phyloP scores from a whole-genome alignment of 75 land plant species.

The Pinus tabuliformis region DNA sequence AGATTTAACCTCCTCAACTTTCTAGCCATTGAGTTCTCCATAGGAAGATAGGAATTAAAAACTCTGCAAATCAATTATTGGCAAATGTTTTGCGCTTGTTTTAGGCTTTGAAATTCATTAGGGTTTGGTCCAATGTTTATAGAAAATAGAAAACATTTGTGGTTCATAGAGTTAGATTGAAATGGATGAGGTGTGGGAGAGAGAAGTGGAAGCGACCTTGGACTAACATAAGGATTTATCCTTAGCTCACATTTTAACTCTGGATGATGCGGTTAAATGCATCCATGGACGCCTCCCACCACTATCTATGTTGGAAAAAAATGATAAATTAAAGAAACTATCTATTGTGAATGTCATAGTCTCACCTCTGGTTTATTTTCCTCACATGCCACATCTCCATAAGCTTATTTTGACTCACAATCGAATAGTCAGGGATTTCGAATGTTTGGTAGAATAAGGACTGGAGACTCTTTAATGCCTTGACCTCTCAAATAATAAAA shows the following conservation, averaged over 20 bases:
- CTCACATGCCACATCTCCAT: conserved; percentile 52
- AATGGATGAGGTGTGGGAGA: conserved; percentile 94
- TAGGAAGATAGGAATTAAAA: no score
- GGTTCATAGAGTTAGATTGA: neutral
- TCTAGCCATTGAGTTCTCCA: neutral
- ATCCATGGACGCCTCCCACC: conserved; percentile 76
- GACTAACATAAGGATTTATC: conserved; percentile 36
- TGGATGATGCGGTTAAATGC: conserved; percentile 87
- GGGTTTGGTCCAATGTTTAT: neutral
- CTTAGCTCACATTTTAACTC: conserved; percentile 44
- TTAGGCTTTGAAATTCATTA: neutral
- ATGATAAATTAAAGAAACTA: conserved; percentile 54
- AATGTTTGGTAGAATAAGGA: conserved; percentile 72
- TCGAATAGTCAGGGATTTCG: conserved; percentile 78
- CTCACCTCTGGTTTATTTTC: conserved; percentile 80
- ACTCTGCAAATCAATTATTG: neutral
- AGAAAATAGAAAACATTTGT: neutral
- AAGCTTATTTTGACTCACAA: conserved; percentile 77
- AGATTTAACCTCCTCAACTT: neutral
- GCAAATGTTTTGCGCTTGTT: neutral
- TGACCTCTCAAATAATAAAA: conserved; percentile 88
- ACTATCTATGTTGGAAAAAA: conserved; percentile 51
- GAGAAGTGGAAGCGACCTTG: conserved; percentile 71
- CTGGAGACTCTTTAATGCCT: conserved; percentile 70
- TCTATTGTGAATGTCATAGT: conserved; percentile 79